Evolutionary conservation across 305 asterid species (phyloP).

Genomic region (Fraxinus angustifolia): DNA sequence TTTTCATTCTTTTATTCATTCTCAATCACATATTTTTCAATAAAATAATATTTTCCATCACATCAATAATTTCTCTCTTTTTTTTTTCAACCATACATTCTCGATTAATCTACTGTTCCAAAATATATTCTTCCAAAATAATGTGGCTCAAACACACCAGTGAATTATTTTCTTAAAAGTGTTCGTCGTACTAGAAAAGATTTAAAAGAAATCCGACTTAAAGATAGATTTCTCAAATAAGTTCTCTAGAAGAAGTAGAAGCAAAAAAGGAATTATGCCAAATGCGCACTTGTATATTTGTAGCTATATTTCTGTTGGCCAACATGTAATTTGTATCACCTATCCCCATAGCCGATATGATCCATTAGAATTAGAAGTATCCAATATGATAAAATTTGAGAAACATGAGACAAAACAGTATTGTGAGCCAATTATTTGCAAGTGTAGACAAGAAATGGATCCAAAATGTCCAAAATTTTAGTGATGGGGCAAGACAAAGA

Average conservation of each 20-base stretch:
- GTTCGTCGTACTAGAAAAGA: too few relatives aligned
- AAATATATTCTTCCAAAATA: too few relatives aligned
- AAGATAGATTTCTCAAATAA: too few relatives aligned
- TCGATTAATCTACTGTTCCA: too few relatives aligned
- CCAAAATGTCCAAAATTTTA: conserved; percentile 19
- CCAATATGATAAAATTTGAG: neutral
- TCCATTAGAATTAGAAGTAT: neutral
- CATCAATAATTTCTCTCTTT: too few relatives aligned
- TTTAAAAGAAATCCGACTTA: neutral
- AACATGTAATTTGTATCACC: neutral
- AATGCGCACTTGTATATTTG: neutral
- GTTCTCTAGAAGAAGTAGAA: neutral
- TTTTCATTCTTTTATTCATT: too few relatives aligned
- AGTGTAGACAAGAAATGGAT: conserved; percentile 9
- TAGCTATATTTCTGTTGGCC: neutral
- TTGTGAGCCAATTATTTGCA: conserved; percentile 12
- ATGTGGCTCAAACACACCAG: too few relatives aligned
- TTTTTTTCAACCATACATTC: too few relatives aligned
- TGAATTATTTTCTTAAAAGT: too few relatives aligned
- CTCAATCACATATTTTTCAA: too few relatives aligned
- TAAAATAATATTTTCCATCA: too few relatives aligned
- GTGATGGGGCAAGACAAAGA: neutral
- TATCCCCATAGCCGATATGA: neutral
- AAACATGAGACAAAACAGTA: neutral
- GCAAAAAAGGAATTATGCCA: neutral